phyloP scores from a whole-genome alignment of 768 basidiomycete species.

The Trametes villosa region DNA sequence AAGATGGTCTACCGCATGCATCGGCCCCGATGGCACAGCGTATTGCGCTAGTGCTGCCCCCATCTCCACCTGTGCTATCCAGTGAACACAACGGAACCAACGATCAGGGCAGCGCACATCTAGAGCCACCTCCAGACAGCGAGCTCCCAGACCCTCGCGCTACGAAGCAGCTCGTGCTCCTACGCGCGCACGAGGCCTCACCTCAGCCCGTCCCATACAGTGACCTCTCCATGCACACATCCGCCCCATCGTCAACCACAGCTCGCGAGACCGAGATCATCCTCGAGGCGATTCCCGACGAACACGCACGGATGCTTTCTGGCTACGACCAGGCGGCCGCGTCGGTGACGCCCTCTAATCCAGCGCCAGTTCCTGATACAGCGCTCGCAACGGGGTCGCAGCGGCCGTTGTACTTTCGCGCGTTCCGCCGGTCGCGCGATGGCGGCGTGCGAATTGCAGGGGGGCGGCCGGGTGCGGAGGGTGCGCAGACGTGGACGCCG shows the following conservation, averaged over 20 bases:
- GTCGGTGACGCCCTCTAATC: not conserved
- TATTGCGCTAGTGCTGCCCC: too few species aligned
- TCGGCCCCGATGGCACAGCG: too few species aligned
- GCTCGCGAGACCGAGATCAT: not conserved
- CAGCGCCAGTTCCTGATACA: not conserved
- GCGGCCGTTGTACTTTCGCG: conserved; percentile 3
- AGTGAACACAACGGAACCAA: too few species aligned
- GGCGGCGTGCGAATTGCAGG: conserved; percentile 19
- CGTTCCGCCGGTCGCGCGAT: conserved; percentile 5
- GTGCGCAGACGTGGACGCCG: conserved; percentile 2
- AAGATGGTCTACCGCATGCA: too few species aligned
- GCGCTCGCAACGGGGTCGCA: not conserved
- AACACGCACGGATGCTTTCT: not conserved
- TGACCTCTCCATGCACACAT: not conserved
- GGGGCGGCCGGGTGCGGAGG: not conserved
- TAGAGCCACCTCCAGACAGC: too few species aligned
- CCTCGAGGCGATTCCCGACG: not conserved
- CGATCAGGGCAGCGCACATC: too few species aligned
- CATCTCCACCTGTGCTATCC: too few species aligned
- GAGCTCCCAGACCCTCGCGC: too few species aligned
- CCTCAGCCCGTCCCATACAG: not conserved
- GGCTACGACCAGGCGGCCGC: too few species aligned
- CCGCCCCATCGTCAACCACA: not conserved
- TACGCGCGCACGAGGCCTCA: not conserved
- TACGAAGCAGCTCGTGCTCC: conserved; percentile 1